Conservation (phyloP, 345 rosid species). For the Arabidopsis suecica region DNA sequence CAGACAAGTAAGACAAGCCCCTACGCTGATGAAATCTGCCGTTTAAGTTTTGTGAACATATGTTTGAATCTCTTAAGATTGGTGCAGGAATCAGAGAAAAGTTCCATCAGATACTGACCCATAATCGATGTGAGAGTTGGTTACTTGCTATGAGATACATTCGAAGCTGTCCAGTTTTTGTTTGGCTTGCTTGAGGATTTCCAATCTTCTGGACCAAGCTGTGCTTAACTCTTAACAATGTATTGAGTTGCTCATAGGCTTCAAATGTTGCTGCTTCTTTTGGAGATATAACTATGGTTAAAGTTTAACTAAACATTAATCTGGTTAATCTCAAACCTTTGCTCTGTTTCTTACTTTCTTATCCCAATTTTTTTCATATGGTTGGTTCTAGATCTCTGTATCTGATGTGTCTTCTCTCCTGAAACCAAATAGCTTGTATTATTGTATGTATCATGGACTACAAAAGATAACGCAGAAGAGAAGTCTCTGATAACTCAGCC, state of each 20-base stretch:
- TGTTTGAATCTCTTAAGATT: not conserved
- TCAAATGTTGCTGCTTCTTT: constrained; percentile 20
- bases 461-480: not conserved
- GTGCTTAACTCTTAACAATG: constrained; percentile 28
- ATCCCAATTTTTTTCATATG: not conserved
- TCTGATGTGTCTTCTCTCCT: constrained; percentile 4
- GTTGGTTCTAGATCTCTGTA: not conserved
- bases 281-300: constrained; percentile 10
- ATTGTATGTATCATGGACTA: not conserved
- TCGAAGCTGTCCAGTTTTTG: constrained; percentile 1
- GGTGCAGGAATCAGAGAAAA: constrained; percentile 32
- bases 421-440: constrained; percentile 21
- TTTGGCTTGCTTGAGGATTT: not conserved
- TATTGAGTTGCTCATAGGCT: constrained; percentile 21
- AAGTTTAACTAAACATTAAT: not conserved
- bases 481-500: not conserved
- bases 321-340: constrained; percentile 6
- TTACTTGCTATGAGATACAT: constrained; percentile 21
- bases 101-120: too few species aligned
- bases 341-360: not conserved
- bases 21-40: not conserved
- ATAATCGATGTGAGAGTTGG: not conserved
- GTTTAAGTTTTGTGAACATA: constrained; percentile 10
- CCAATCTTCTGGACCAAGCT: not conserved
- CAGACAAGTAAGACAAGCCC: constrained; percentile 30